These are phyloP conservation scores for Epichloe brachyelytri DNA, from an alignment of 2,329 filamentous ascomycete species.

Conservation along the genomic window DNA sequence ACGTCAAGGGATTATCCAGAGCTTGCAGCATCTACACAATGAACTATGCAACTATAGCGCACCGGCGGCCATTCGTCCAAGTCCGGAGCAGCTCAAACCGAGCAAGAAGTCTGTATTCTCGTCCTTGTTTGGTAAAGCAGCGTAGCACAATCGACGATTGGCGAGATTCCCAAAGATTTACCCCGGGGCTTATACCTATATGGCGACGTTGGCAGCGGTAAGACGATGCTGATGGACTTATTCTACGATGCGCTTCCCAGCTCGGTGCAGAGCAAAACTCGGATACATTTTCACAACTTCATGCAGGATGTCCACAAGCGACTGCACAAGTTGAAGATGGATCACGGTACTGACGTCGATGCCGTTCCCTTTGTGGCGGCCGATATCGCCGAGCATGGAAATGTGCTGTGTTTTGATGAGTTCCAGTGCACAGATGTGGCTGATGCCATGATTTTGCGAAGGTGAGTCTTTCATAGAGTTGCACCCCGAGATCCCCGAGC, in stretches of 20 bases:
- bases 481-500: not conserved
- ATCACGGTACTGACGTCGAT: conserved; percentile 80
- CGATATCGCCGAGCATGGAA: conserved; percentile 75
- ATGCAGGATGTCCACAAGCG: conserved; percentile 96
- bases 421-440: conserved; percentile 98
- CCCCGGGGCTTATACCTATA: conserved; percentile 90
- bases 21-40: conserved; percentile 77
- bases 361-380: conserved; percentile 85
- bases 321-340: conserved; percentile 79
- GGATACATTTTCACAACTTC: conserved; percentile 98
- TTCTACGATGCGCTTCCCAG: conserved; percentile 86
- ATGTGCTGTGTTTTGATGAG: conserved; percentile 93
- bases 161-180: conserved; percentile 54
- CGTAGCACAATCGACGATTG: conserved; percentile 25
- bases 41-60: conserved; percentile 64
- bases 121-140: conserved; percentile 46
- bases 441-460: conserved; percentile 91
- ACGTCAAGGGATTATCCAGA: conserved; percentile 65
- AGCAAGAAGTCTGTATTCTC: conserved; percentile 41
- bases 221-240: conserved; percentile 99
- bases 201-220: conserved; percentile 91
- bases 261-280: conserved; percentile 68
- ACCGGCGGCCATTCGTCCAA: conserved; percentile 63
- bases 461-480: conserved; percentile 28
- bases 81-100: conserved; percentile 53